Evolutionary conservation across 768 basidiomycete species (phyloP), one percentile per base, ranked within the genome.

Genomic region (Gyrodon lividus): DNA sequence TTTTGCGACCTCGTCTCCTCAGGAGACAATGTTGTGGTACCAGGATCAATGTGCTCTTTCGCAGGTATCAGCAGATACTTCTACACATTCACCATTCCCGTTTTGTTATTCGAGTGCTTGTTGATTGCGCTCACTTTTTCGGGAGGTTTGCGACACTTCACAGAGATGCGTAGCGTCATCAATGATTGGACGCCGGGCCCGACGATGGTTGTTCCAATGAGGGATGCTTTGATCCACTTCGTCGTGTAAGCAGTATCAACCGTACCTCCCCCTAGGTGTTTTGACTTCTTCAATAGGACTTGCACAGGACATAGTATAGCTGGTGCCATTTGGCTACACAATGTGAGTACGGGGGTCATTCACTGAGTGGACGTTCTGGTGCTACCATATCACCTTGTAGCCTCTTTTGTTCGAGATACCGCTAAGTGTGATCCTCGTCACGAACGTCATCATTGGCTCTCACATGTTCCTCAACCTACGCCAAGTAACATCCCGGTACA

Each of bases 401-500:
- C 57, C 63, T 23, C 52, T 34, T 17, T 64, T 64, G 48, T 61
- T 61, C 37, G 59, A 59, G 14, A 55, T 69, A 31, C 65, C 68
- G 4, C 57, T 59, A 9, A 56, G 51, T 41, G 56, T 67, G 43
- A 51, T 65, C 7, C 63, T 61, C 41, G 37, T 63, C 23, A 37
- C 61, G 26, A 65, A 62, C 12, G 62, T 61, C 14, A 58, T 68
- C 22, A 59, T 64, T 53, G 61, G 65, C 8, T 65, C 61, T 33
- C 60, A 67, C 46, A 51, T 70, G 26, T 59, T 70, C 48, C 62
- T 70, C 41, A 69, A 69, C 50, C 62, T 70, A 9, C 64, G 56
- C 3, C 40, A 40, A 19, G 1, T 50, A 26, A 41, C 41, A n/a
- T 37, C 42, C 17, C 23, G 19, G 22, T 35, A 40, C 24, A 14